These are phyloP conservation scores for Paramecium bursaria DNA, from an alignment of 73 alveolate species.

Conservation along the genomic window DNA sequence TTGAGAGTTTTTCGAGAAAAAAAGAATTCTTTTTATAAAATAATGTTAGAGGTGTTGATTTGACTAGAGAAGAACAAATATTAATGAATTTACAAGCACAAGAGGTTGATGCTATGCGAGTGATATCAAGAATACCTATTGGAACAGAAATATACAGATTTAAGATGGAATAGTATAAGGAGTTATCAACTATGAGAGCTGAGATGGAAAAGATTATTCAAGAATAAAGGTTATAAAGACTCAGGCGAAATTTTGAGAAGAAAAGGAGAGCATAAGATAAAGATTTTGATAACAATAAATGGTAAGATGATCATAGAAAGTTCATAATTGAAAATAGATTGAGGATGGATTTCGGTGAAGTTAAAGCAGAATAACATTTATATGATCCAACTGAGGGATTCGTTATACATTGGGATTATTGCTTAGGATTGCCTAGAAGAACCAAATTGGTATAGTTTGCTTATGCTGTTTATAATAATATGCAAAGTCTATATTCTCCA, in stretches of 20 bases:
- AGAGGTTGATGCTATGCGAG: slow-evolving; percentile 81
- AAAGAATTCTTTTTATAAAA: slow-evolving; percentile 62
- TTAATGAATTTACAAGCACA: slow-evolving; percentile 79
- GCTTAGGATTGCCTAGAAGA: slow-evolving; percentile 65
- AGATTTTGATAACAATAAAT: slow-evolving; percentile 77
- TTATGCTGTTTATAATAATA: slow-evolving; percentile 62
- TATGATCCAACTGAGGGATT: slow-evolving; percentile 68
- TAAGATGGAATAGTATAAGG: slow-evolving; percentile 85
- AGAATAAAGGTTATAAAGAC: slow-evolving; percentile 83
- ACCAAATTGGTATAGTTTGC: slow-evolving; percentile 61
- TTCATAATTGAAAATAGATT: slow-evolving; percentile 65
- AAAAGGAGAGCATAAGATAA: slow-evolving; percentile 78
- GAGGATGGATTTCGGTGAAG: slow-evolving; percentile 65
- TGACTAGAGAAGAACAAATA: slow-evolving; percentile 85
- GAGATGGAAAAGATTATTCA: slow-evolving; percentile 85
- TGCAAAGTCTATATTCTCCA: slow-evolving; percentile 51
- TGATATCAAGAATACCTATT: slow-evolving; percentile 78
- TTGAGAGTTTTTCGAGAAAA: slow-evolving; percentile 48
- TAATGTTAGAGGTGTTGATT: slow-evolving; percentile 73
- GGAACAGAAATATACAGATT: slow-evolving; percentile 80
- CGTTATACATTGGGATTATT: slow-evolving; percentile 71
- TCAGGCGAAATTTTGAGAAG: slow-evolving; percentile 81
- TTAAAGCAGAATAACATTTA: slow-evolving; percentile 23
- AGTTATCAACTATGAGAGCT: slow-evolving; percentile 81
- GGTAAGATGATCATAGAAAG: slow-evolving; percentile 68